Percentiles rank a stretch among this genome's conserved stretches.
Evolutionary conservation across 2,329 filamentous ascomycete species (phyloP).

Genomic region (Ophiostoma novo-ulmi): DNA sequence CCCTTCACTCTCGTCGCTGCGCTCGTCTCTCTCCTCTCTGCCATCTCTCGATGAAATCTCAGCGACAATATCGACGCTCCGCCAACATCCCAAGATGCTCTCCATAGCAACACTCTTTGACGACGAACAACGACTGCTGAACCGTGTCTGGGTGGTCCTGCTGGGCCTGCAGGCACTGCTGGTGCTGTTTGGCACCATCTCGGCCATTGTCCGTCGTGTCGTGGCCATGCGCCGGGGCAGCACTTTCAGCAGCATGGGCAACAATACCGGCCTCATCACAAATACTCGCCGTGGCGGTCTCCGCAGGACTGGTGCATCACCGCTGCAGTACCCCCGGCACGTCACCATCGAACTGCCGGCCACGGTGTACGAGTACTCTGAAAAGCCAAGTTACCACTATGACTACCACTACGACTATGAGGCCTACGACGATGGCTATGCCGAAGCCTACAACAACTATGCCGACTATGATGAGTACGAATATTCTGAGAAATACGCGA

Average conservation of each 20-base stretch:
- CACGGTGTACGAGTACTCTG: slow-evolving; percentile 10
- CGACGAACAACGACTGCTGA: slow-evolving; percentile 32
- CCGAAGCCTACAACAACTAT: background rate
- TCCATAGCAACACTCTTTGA: slow-evolving; percentile 27
- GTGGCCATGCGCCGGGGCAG: slow-evolving; percentile 18
- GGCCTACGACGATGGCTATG: slow-evolving; percentile 15
- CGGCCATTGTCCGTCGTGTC: slow-evolving; percentile 22
- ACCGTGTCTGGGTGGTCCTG: slow-evolving; percentile 33
- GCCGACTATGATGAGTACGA: slow-evolving; percentile 11
- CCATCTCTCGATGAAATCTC: slow-evolving; percentile 2
- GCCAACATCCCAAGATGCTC: slow-evolving; percentile 24
- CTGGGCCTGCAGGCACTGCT: slow-evolving; percentile 32
- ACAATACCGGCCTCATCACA: background rate
- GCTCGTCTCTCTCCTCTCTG: background rate
- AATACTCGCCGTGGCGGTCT: slow-evolving; percentile 11
- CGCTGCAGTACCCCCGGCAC: slow-evolving; percentile 8
- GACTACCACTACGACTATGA: slow-evolving; percentile 13
- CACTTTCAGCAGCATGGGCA: background rate
- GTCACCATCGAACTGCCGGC: slow-evolving; percentile 23
- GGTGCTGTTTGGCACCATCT: slow-evolving; percentile 27
- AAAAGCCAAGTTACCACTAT: background rate
- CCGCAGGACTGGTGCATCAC: background rate
- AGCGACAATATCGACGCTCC: background rate
- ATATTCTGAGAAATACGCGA: background rate
- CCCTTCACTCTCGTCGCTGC: background rate